Evolutionary conservation across 1,284 basidiomycete genomes (phyloP), one percentile per base, ranked within the genome.

Genomic region (Inonotus obliquus): DNA sequence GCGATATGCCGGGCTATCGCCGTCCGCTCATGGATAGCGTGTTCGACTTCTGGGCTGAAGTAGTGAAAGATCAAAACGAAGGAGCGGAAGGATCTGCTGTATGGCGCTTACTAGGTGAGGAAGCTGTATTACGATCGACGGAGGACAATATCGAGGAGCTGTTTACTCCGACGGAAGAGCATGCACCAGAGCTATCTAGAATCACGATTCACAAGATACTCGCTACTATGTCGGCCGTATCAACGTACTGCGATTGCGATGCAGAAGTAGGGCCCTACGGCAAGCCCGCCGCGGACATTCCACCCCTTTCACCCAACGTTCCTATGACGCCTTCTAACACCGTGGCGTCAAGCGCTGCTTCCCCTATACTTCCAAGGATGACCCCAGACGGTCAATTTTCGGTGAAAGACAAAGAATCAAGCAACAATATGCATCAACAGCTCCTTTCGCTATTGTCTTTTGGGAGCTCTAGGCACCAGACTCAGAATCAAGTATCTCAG

Each of bases 1-100:
- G 80, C 67, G 89, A 91, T 65, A 86, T 90, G 76, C 80, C 79
- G 17, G 72, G 72, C 5, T 89, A 90, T 69, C 79, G 89, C 47
- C 75, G 77, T 56, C 81, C 83, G 0, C 75, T 91, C 14, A 85
- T 82, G 4, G 76, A 81, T 54, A 70, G 88, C 25, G 79, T 89
- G 0, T 79, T 81, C 67, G 75, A 77, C 53, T 81, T 82, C 65
- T 84, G 83, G 72, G 74, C 74, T 65, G 72, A 72, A 19, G 76
- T 77, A 48, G 70, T 77, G 9, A 56, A 63, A 10, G 72, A 71
- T n/a, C 73, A 70, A 45, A 70, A 69, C 17, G 73, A 74, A 17
- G 74, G 70, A 41, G 74, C 76, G 53, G 72, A 81, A 62, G 76
- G 78, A 52, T 76, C 81, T 35, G 75, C 78, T 32, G 74, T 84